A percentile compares a stretch with the other conserved stretches of the same genome.
Conservation (phyloP, 257 asterid genomes). For the Ehretia macrophylla region DNA sequence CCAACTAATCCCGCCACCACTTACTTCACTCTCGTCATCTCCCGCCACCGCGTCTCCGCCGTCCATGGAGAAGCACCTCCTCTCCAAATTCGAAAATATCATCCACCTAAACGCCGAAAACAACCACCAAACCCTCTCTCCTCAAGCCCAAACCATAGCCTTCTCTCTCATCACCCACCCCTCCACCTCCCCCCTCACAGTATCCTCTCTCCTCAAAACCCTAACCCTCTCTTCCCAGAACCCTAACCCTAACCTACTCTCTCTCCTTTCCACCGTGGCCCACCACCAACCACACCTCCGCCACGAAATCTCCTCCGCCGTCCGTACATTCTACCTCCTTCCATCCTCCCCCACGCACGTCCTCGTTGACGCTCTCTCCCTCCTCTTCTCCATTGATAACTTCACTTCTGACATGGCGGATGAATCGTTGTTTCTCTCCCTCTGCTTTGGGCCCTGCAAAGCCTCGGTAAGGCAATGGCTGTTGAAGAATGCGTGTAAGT, state of each 20-base stretch:
- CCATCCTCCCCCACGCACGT: constrained; percentile 37
- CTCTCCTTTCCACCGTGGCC: constrained; percentile 46
- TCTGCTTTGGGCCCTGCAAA: constrained; percentile 42
- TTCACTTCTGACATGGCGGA: constrained; percentile 7
- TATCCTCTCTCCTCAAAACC: constrained; percentile 39
- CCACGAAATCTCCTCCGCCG: constrained; percentile 29
- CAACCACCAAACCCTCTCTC: constrained; percentile 9
- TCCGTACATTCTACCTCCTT: constrained; percentile 32
- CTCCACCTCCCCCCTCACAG: constrained; percentile 47
- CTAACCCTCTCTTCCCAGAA: constrained; percentile 36
- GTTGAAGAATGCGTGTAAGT: constrained; percentile 49
- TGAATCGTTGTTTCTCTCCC: constrained; percentile 50
- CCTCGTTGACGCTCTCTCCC: constrained; percentile 50
- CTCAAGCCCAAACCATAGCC: constrained; percentile 16
- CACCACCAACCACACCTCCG: constrained; percentile 41
- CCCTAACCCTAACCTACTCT: constrained; percentile 31
- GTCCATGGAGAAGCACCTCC: constrained; percentile 18
- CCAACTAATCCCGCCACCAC: too few species aligned
- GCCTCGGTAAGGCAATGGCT: constrained; percentile 53
- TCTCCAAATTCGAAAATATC: constrained; percentile 1
- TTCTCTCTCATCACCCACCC: constrained; percentile 66
- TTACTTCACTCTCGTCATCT: not conserved
- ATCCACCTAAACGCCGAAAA: not conserved
- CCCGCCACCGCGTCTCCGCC: not conserved
- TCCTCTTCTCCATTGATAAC: constrained; percentile 27